phyloP scores from a whole-genome alignment of 1,284 basidiomycete species.

The Ustilago sp. region DNA sequence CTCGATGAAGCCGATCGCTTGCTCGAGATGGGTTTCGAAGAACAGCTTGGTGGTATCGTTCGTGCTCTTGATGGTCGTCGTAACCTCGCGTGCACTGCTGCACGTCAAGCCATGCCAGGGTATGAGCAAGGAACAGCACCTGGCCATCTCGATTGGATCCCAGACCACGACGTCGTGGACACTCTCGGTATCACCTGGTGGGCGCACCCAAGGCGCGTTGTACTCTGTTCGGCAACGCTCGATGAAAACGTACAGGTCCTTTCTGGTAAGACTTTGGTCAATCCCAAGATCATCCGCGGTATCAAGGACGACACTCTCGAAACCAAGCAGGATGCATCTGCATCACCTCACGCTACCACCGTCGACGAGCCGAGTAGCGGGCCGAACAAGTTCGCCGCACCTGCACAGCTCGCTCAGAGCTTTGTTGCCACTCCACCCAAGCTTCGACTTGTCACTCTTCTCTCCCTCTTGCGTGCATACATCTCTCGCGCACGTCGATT shows the following conservation, averaged over 20 bases:
- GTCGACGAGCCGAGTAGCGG: not conserved
- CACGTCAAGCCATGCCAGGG: constrained; percentile 73
- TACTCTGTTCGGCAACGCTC: constrained; percentile 97
- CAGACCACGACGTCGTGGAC: constrained; percentile 54
- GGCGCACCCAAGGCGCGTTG: constrained; percentile 77
- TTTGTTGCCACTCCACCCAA: constrained; percentile 93
- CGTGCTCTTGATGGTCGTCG: constrained; percentile 69
- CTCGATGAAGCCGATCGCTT: constrained; percentile 95
- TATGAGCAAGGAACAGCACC: constrained; percentile 23
- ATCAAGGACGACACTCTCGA: constrained; percentile 29
- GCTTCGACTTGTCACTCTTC: constrained; percentile 87
- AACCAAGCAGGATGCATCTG: not conserved
- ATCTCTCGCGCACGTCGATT: constrained; percentile 72
- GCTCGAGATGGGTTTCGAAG: constrained; percentile 75
- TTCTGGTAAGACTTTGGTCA: constrained; percentile 81
- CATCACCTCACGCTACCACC: constrained; percentile 2
- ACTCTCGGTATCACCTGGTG: constrained; percentile 65
- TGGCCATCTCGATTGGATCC: constrained; percentile 27
- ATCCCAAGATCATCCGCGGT: constrained; percentile 72
- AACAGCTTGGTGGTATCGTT: constrained; percentile 79
- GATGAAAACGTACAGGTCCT: constrained; percentile 93
- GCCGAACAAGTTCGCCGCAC: constrained; percentile 81
- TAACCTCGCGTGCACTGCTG: constrained; percentile 71
- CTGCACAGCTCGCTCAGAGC: constrained; percentile 93
- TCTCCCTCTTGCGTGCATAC: constrained; percentile 79